phyloP scores from a whole-genome alignment of 2,329 filamentous ascomycete genomes.

The Scortechinia acanthostroma region DNA sequence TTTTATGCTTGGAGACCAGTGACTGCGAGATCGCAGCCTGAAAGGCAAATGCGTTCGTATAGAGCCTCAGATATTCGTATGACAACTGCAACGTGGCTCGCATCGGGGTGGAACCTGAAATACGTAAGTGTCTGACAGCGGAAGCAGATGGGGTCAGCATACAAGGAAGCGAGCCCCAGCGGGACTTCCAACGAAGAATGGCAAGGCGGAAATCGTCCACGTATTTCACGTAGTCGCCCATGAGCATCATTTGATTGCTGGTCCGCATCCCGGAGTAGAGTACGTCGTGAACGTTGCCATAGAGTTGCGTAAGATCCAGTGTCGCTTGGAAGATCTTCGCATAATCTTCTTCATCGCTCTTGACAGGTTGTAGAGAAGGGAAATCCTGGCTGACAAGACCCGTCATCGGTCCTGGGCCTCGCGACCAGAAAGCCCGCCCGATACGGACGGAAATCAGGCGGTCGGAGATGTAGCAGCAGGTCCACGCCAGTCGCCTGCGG shows the following conservation, averaged over 20 bases:
- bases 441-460: conserved; percentile 65
- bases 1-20: conserved; percentile 25
- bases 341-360: conserved; percentile 56
- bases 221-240: conserved; percentile 69
- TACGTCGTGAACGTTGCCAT: conserved; percentile 69
- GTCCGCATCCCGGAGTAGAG: conserved; percentile 66
- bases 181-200: conserved; percentile 64
- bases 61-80: conserved; percentile 67
- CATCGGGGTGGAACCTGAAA: conserved; percentile 48
- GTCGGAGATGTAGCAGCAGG: conserved; percentile 61
- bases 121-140: not conserved
- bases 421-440: conserved; percentile 68
- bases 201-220: conserved; percentile 68
- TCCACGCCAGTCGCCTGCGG: conserved; percentile 63
- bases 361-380: conserved; percentile 52
- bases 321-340: conserved; percentile 66
- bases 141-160: conserved; percentile 11
- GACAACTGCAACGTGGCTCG: conserved; percentile 64
- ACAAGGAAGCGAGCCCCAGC: conserved; percentile 63
- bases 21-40: conserved; percentile 58
- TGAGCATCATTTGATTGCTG: conserved; percentile 63
- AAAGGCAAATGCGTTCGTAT: conserved; percentile 71
- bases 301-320: conserved; percentile 64
- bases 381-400: conserved; percentile 61
- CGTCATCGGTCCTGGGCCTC: conserved; percentile 62